phyloP scores from a whole-genome alignment of 2,329 filamentous ascomycete genomes.

The Ophiostoma triangulosporum region DNA sequence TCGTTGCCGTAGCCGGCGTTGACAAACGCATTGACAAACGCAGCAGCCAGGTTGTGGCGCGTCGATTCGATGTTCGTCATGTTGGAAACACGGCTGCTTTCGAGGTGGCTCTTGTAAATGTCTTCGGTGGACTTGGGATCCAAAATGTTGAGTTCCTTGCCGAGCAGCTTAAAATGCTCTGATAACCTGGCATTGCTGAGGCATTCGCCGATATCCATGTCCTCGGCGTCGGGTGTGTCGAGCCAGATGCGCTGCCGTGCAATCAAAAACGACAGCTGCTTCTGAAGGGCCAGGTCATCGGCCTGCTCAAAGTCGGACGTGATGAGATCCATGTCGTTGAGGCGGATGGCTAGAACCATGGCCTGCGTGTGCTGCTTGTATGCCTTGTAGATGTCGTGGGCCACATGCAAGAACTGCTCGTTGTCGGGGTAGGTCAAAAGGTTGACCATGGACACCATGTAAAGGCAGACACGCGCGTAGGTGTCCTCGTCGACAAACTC shows the following conservation, averaged over 20 bases:
- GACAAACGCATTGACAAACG: slow-evolving; percentile 92
- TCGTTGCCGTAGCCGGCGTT: slow-evolving; percentile 93
- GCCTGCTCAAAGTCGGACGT: slow-evolving; percentile 66
- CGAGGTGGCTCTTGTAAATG: slow-evolving; percentile 97
- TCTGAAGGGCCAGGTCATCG: slow-evolving; percentile 68
- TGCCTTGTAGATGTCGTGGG: slow-evolving; percentile 83
- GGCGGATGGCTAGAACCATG: slow-evolving; percentile 81
- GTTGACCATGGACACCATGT: slow-evolving; percentile 98
- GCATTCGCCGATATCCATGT: slow-evolving; percentile 70
- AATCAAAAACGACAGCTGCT: slow-evolving; percentile 88
- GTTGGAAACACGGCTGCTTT: slow-evolving; percentile 83
- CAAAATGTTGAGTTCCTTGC: slow-evolving; percentile 90
- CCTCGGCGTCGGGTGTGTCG: slow-evolving; percentile 26
- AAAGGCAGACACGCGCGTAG: slow-evolving; percentile 83
- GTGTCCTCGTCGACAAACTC: slow-evolving; percentile 89
- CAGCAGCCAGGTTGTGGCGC: slow-evolving; percentile 86
- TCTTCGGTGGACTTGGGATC: slow-evolving; percentile 96
- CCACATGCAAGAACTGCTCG: slow-evolving; percentile 83
- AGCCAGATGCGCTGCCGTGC: slow-evolving; percentile 82
- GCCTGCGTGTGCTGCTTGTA: slow-evolving; percentile 91
- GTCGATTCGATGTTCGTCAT: slow-evolving; percentile 93
- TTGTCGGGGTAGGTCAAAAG: slow-evolving; percentile 96
- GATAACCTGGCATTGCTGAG: slow-evolving; percentile 77
- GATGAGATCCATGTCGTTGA: slow-evolving; percentile 80
- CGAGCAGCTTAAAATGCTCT: slow-evolving; percentile 85